Base-by-base conservation (phyloP, 768 basidiomycete species). In the Mycena belliarum region DNA sequence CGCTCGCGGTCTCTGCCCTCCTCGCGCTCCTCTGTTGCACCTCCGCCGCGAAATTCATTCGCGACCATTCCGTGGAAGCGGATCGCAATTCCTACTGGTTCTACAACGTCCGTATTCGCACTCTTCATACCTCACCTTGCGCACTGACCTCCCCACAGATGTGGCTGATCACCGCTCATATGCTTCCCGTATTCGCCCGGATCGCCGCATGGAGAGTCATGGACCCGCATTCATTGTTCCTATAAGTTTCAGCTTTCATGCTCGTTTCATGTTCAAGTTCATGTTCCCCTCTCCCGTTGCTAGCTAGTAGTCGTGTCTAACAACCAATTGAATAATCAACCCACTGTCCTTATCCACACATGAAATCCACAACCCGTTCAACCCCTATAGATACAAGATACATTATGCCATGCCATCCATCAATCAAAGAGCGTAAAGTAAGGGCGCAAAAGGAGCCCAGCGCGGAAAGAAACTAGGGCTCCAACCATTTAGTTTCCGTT, bases 81-180 rank as follows among this genome's bases (percentile, higher is more conserved):
- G 66, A 67, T 42, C 44, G 57, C 4, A 54, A 52, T 20, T 55
- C 64, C 3, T 67, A 63, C 32, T 55, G 58, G 48, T 63, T 38
- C 26, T 67, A 67, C 42, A 63, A 67, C 16, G 66, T 67, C 18
- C 6, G 54, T 23, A 2, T 18, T 44, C 9, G n/a, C n/a, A 3
- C 21, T 12, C 2, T 23, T 9, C 28, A 6, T 35, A 2, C 10
- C n/a, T 14, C 35, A 35, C 20, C 26, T 6, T 38, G 6, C 18
- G 10, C 4, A 26, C 16, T 37, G 14, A 25, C 29, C 6, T 15
- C 10, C 2, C 15, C 15, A 2, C 18, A 54, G 52, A 54, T 54
- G 37, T 54, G 52, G 52, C 32, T 56, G 8, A 56, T 56, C 21
- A 49, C 48, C 2, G 55, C 55, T 14, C 55, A 56, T 24, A 21